phyloP scores from a whole-genome alignment of 2,329 filamentous ascomycete species.

The Ceratocystis albifundus region DNA sequence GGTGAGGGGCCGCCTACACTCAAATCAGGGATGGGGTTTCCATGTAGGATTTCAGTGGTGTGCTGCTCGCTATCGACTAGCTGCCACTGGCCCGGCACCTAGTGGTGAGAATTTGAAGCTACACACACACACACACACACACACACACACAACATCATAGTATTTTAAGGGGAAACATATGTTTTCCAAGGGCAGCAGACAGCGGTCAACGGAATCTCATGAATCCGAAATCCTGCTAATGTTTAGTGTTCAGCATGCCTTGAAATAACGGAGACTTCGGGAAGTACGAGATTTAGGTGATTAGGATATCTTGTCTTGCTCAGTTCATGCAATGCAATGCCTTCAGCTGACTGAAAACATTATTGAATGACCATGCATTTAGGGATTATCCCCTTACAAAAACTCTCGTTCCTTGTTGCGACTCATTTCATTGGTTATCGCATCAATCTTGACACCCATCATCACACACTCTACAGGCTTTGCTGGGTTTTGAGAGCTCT shows the following conservation, averaged over 20 bases:
- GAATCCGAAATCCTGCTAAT: background rate
- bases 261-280: background rate
- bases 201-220: background rate
- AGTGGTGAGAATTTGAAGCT: slow-evolving; percentile 3
- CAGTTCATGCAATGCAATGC: background rate
- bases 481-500: slow-evolving; percentile 36
- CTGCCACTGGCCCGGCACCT: background rate
- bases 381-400: slow-evolving; percentile 31
- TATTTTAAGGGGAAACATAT: too few relatives aligned
- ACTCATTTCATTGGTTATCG: slow-evolving; percentile 51
- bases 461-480: slow-evolving; percentile 57
- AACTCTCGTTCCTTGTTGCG: slow-evolving; percentile 58
- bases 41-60: background rate
- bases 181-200: background rate
- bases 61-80: background rate
- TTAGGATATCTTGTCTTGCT: background rate
- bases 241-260: background rate
- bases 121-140: too few relatives aligned
- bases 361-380: background rate
- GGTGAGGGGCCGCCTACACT: background rate
- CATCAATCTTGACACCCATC: slow-evolving; percentile 65
- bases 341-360: background rate
- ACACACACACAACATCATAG: background rate
- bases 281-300: background rate
- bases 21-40: slow-evolving; percentile 2